Percentiles rank a stretch among this genome's conserved stretches.
Conservation (phyloP, 2,329 filamentous ascomycete species). For the Elsinoe batatas region DNA sequence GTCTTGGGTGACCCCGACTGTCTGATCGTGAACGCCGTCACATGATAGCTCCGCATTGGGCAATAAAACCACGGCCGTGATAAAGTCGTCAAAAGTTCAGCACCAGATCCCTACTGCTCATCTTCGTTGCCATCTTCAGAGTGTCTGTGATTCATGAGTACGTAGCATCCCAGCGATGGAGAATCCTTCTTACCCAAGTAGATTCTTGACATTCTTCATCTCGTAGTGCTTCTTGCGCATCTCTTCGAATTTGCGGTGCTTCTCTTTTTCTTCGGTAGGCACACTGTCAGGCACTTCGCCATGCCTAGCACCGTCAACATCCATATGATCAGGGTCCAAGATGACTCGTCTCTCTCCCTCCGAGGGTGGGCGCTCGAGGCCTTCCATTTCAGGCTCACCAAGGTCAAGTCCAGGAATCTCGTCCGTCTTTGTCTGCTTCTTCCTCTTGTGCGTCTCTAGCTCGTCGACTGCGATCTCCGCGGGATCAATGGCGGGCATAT, state of each 20-base stretch:
- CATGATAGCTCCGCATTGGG: background rate
- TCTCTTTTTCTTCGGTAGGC: constrained; percentile 65
- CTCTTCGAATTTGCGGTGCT: constrained; percentile 85
- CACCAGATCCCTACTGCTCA: background rate
- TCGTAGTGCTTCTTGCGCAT: constrained; percentile 96
- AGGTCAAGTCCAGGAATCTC: constrained; percentile 89
- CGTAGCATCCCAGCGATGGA: constrained; percentile 6
- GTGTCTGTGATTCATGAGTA: constrained; percentile 25
- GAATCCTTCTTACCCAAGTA: constrained; percentile 56
- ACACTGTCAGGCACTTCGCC: constrained; percentile 48
- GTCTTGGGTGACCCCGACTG: background rate
- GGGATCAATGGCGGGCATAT: constrained; percentile 55
- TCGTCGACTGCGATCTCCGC: constrained; percentile 61
- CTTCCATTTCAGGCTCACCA: constrained; percentile 69
- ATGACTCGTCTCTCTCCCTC: constrained; percentile 67
- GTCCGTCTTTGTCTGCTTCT: constrained; percentile 45
- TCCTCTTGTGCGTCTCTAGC: constrained; percentile 46
- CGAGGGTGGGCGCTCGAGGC: constrained; percentile 26
- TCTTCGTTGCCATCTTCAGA: constrained; percentile 34
- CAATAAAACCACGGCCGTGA: background rate
- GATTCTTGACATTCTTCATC: constrained; percentile 86
- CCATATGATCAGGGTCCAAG: constrained; percentile 48
- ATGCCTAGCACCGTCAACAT: constrained; percentile 41
- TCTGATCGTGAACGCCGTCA: background rate
- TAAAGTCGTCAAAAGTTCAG: background rate